Evolutionary conservation across 73 alveolate genomes (phyloP), one percentile per base, ranked within the genome.

Genomic region (Paramecium sonneborni): DNA sequence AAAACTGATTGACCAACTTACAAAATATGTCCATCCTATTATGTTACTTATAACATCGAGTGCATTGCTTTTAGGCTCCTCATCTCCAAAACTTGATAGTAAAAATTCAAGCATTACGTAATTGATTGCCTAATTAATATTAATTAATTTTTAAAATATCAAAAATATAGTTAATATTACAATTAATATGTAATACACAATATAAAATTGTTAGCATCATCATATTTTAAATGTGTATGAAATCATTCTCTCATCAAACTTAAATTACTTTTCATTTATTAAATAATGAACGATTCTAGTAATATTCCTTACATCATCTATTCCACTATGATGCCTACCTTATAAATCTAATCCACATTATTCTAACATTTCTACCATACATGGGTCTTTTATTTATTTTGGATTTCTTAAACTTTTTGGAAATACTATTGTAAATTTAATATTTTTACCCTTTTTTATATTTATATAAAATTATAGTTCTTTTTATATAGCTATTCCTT

Each of bases 1-100:
- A 87, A 98, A 98, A 26, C 98, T 92, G 46, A 93, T 26, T 30
- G 98, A 88, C 99, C 99, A 98, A 26, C 99, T 98, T 39, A 88
- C 57, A 79, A 97, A 98, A 93, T 97, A 97, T 3, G 95, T 95
- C 99, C 99, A 97, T 24, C 99, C 99, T 1, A 94, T 79, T 30
- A 93, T 74, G 32, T 37, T 58, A 30, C 96, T 92, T 14, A 94
- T 37, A 26, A 30, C 24, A 62, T 62, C 24, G 12, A 62, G 48
- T 11, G 48, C 44, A 8, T 62, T 7, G 84, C 84, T 62, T 2
- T 62, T 62, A 0, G 44, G 46, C 24, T 62, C 28, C 10, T 26
- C 43, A 23, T 62, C 46, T 3, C 46, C 84, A 0, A 7, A 2
- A 11, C 20, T 30, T 26, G 39, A 26, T 23, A 62, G 39, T 30